Conservation (phyloP, 768 basidiomycete species). For the Paxillus ammoniavirescens region DNA sequence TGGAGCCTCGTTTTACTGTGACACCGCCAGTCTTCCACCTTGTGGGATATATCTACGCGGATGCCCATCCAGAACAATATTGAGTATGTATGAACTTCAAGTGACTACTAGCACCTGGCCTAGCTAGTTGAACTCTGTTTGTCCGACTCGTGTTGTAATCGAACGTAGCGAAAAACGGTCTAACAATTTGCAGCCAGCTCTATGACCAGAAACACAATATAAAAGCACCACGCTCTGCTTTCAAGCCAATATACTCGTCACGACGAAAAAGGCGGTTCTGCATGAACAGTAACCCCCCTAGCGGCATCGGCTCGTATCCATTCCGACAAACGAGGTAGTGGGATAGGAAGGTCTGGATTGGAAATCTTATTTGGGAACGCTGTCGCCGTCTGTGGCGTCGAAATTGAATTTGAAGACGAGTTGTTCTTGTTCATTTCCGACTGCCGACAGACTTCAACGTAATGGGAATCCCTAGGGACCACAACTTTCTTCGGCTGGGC, state of each 20-base stretch:
- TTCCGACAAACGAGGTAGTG: slow-evolving; percentile 47
- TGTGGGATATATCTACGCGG: no score
- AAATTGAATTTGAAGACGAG: slow-evolving; percentile 13
- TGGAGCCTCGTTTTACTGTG: no score
- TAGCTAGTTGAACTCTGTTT: no score
- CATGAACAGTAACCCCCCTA: slow-evolving; percentile 24
- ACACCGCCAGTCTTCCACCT: no score
- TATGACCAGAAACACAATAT: not conserved
- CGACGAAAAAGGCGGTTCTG: slow-evolving; percentile 12
- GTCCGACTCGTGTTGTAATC: no score
- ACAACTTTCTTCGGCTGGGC: slow-evolving; percentile 24
- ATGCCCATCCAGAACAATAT: no score
- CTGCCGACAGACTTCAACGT: slow-evolving; percentile 27
- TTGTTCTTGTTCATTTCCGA: slow-evolving; percentile 27
- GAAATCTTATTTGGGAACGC: slow-evolving; percentile 41
- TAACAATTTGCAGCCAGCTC: not conserved
- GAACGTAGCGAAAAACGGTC: no score
- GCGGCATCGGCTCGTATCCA: slow-evolving; percentile 50
- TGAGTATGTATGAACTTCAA: no score
- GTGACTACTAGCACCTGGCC: no score
- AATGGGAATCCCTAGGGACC: slow-evolving; percentile 30
- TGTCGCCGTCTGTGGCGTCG: slow-evolving; percentile 12
- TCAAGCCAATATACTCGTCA: slow-evolving; percentile 8
- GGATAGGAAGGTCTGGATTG: slow-evolving; percentile 57
- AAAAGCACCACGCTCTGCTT: not conserved